Percentiles rank a stretch among this genome's conserved stretches.
phyloP scores from a whole-genome alignment of 2,329 filamentous ascomycete genomes.

The Nannizzia gypsea region DNA sequence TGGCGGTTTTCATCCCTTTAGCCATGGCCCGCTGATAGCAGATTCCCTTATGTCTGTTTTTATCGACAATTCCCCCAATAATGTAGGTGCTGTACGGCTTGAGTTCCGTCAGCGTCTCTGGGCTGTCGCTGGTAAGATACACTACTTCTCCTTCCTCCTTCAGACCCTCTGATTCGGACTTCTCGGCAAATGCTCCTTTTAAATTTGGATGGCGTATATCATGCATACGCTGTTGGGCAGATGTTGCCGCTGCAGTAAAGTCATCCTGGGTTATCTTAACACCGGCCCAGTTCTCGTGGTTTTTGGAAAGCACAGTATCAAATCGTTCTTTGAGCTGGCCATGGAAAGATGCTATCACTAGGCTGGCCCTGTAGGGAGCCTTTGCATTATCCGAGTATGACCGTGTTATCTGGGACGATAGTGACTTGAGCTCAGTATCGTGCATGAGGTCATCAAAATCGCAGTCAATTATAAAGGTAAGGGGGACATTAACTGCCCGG shows the following conservation, averaged over 20 bases:
- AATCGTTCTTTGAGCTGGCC: slow-evolving; percentile 65
- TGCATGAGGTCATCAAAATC: slow-evolving; percentile 84
- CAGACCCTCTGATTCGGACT: slow-evolving; percentile 15
- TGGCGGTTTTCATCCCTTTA: slow-evolving; percentile 71
- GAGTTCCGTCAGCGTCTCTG: slow-evolving; percentile 66
- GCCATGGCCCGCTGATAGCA: slow-evolving; percentile 73
- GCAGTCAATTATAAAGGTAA: slow-evolving; percentile 80
- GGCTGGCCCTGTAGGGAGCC: slow-evolving; percentile 54
- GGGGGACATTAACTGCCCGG: slow-evolving; percentile 50
- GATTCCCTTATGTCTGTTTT: slow-evolving; percentile 88
- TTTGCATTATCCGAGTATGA: slow-evolving; percentile 79
- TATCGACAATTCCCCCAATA: slow-evolving; percentile 87
- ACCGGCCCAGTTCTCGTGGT: slow-evolving; percentile 69
- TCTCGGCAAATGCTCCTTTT: slow-evolving; percentile 44
- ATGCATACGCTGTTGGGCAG: slow-evolving; percentile 58
- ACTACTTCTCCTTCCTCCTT: slow-evolving; percentile 51
- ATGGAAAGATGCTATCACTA: slow-evolving; percentile 68
- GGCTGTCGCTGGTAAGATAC: slow-evolving; percentile 87
- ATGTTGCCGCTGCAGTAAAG: slow-evolving; percentile 56
- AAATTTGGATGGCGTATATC: slow-evolving; percentile 45
- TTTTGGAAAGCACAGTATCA: slow-evolving; percentile 57
- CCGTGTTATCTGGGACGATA: slow-evolving; percentile 72
- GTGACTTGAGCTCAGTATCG: slow-evolving; percentile 71
- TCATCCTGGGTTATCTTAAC: slow-evolving; percentile 62
- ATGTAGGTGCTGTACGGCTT: slow-evolving; percentile 86